Conservation (phyloP, 2,329 filamentous ascomycete genomes). For the Alternaria angustiovoidea region DNA sequence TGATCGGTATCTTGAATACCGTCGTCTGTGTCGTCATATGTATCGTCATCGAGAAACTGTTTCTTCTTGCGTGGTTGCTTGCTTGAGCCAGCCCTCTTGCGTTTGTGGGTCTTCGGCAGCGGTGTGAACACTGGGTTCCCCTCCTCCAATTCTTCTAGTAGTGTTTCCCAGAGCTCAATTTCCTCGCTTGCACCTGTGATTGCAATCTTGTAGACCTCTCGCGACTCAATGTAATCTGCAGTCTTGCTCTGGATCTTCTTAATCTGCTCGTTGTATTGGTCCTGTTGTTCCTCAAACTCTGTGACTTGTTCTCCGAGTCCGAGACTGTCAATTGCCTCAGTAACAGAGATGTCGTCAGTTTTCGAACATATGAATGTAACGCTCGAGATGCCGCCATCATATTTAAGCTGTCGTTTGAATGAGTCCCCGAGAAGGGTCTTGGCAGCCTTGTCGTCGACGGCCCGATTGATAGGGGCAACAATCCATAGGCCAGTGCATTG, state of each 20-base stretch:
- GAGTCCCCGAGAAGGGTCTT: constrained; percentile 64
- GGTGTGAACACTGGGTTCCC: constrained; percentile 56
- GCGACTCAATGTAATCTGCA: constrained; percentile 44
- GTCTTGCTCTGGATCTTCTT: constrained; percentile 30
- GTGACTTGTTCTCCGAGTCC: constrained; percentile 46
- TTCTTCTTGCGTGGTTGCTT: constrained; percentile 6
- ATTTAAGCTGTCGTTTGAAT: constrained; percentile 67
- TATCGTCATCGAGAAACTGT: not conserved
- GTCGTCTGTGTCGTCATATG: constrained; percentile 1
- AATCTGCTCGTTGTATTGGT: constrained; percentile 26
- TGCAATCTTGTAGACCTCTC: constrained; percentile 42
- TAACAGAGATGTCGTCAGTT: constrained; percentile 66
- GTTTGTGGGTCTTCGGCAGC: constrained; percentile 48
- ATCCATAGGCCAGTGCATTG: constrained; percentile 68
- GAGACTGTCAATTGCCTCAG: constrained; percentile 54
- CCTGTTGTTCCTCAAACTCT: constrained; percentile 35
- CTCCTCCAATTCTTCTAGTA: constrained; percentile 49
- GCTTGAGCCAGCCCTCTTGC: constrained; percentile 44
- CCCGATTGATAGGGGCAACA: constrained; percentile 67
- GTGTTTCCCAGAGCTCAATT: constrained; percentile 57
- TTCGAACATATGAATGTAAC: constrained; percentile 71
- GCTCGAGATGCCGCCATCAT: constrained; percentile 62
- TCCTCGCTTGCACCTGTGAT: constrained; percentile 53
- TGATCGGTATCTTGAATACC: constrained; percentile 22
- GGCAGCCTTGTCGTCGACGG: constrained; percentile 67